phyloP scores from a whole-genome alignment of 1,139 yeast species.

The Sugiyamaella pinicola region DNA sequence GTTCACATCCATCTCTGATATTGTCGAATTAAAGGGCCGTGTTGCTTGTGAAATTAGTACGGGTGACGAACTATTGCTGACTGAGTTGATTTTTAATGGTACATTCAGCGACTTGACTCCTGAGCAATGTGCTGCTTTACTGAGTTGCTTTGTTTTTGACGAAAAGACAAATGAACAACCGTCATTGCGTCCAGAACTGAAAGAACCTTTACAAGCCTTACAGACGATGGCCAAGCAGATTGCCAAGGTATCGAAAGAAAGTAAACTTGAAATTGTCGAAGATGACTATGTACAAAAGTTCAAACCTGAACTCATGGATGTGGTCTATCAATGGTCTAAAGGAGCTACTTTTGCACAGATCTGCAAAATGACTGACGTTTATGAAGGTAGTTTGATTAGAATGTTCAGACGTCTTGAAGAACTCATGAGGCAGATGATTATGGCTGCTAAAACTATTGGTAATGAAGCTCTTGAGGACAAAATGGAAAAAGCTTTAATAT shows the following conservation, averaged over 20 bases:
- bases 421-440: constrained; percentile 82
- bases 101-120: constrained; percentile 83
- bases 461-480: constrained; percentile 81
- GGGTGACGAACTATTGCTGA: constrained; percentile 77
- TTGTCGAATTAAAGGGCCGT: constrained; percentile 93
- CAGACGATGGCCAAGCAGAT: constrained; percentile 88
- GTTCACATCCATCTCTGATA: constrained; percentile 76
- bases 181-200: constrained; percentile 78
- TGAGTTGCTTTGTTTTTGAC: constrained; percentile 95
- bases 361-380: constrained; percentile 98
- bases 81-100: constrained; percentile 94
- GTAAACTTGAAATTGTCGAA: constrained; percentile 84
- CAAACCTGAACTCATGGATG: constrained; percentile 94
- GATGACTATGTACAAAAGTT: constrained; percentile 90
- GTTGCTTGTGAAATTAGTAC: constrained; percentile 96
- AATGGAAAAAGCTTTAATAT: constrained; percentile 80
- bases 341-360: constrained; percentile 96
- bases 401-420: constrained; percentile 94
- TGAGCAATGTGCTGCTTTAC: constrained; percentile 87
- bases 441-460: constrained; percentile 92
- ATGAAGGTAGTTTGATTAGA: constrained; percentile 93
- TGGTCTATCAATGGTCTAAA: constrained; percentile 93
- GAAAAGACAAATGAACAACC: constrained; percentile 92
- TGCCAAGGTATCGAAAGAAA: constrained; percentile 85
- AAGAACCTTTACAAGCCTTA: constrained; percentile 84